phyloP scores from a whole-genome alignment of 257 asterid species.

The Primulina eburnea region DNA sequence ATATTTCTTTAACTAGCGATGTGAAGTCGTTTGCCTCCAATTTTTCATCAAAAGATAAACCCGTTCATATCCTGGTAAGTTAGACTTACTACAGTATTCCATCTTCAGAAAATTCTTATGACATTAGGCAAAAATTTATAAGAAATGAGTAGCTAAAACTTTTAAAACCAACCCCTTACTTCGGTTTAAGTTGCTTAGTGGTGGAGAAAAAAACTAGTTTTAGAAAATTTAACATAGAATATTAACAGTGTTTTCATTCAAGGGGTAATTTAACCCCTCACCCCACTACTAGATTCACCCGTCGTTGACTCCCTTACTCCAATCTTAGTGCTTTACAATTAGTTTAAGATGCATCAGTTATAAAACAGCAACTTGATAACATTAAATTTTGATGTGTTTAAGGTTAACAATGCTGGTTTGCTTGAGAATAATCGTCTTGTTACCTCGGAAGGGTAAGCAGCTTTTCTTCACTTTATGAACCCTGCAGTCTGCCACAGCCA shows the following conservation, averaged over 20 bases:
- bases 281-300: too few species aligned
- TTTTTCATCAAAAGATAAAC: constrained; percentile 59
- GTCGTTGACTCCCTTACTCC: too few species aligned
- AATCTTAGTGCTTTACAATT: too few species aligned
- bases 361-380: neutral
- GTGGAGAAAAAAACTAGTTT: neutral
- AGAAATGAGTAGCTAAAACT: neutral
- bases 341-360: neutral
- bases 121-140: neutral
- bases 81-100: constrained; percentile 2
- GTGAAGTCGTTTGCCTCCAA: constrained; percentile 74
- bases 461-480: constrained; percentile 17
- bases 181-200: neutral
- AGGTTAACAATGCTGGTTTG: constrained; percentile 95
- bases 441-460: constrained; percentile 78
- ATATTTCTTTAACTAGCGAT: constrained; percentile 63
- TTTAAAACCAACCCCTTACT: neutral
- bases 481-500: neutral
- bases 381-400: constrained; percentile 16
- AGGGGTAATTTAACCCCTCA: too few species aligned
- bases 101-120: neutral
- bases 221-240: too few species aligned
- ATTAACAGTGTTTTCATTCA: too few species aligned
- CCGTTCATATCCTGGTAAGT: constrained; percentile 79
- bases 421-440: constrained; percentile 55